A percentile compares a stretch with the other conserved stretches of the same genome.
These are phyloP conservation scores for Annulohypoxylon maeteangense DNA, from an alignment of 495 filamentous ascomycete species.

Conservation along the genomic window DNA sequence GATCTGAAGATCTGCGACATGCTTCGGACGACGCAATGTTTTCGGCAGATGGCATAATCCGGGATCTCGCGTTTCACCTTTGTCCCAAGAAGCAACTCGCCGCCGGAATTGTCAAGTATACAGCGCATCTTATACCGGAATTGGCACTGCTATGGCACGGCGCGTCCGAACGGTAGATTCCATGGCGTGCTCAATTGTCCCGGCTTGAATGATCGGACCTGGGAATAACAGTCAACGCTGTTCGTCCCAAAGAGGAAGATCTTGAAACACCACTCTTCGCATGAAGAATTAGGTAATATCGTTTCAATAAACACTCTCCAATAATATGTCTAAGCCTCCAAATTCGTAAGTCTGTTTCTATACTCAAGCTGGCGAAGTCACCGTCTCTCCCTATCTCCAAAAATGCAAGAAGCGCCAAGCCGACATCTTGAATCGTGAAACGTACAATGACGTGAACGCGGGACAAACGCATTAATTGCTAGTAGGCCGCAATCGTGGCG, in stretches of 20 bases:
- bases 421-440: background rate
- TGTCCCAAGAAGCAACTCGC: constrained; percentile 16
- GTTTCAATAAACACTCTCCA: constrained; percentile 1
- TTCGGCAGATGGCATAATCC: constrained; percentile 13
- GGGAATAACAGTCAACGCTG: background rate
- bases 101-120: constrained; percentile 7
- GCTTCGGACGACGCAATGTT: constrained; percentile 13
- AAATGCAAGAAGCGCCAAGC: background rate
- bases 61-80: constrained; percentile 30
- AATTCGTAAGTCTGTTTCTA: background rate
- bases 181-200: background rate
- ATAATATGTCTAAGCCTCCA: background rate
- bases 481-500: background rate
- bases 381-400: background rate
- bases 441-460: background rate
- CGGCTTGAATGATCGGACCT: constrained; percentile 1
- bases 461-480: background rate
- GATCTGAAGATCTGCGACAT: constrained; percentile 40
- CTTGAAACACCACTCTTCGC: background rate
- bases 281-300: background rate
- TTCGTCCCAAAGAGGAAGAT: background rate
- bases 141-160: background rate
- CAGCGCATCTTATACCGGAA: constrained; percentile 16
- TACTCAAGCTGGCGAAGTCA: background rate
- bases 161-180: constrained; percentile 5